These are phyloP conservation scores for Amylostereum areolatum DNA, from an alignment of 1,284 basidiomycete species.

Conservation along the genomic window DNA sequence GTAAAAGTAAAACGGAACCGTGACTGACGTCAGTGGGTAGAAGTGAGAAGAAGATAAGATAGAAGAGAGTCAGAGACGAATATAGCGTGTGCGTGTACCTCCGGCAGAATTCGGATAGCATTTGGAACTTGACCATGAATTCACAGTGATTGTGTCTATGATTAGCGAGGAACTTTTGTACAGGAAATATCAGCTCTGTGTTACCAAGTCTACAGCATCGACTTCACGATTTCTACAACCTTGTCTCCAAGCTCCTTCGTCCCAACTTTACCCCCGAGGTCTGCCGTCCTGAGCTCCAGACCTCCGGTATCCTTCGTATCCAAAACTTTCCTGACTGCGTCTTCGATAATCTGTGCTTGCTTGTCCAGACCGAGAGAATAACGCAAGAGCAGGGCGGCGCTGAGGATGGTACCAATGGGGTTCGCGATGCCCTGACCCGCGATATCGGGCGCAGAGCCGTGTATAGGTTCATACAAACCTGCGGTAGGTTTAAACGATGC, in stretches of 20 bases:
- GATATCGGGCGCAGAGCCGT: slow-evolving; percentile 95
- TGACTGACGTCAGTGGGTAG: no score
- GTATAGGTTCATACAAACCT: slow-evolving; percentile 96
- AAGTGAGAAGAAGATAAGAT: no score
- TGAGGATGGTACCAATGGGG: slow-evolving; percentile 96
- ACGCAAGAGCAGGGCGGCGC: slow-evolving; percentile 90
- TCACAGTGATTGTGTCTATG: not conserved
- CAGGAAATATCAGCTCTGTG: not conserved
- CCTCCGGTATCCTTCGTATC: slow-evolving; percentile 74
- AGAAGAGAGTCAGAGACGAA: no score
- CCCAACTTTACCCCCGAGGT: slow-evolving; percentile 77
- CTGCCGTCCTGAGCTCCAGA: slow-evolving; percentile 76
- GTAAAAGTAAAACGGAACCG: no score
- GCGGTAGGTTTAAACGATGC: slow-evolving; percentile 67
- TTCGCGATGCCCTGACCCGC: slow-evolving; percentile 95
- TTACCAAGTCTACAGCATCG: slow-evolving; percentile 40
- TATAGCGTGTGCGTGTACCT: no score
- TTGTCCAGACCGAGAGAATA: slow-evolving; percentile 89
- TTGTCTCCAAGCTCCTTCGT: slow-evolving; percentile 84
- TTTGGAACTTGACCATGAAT: no score
- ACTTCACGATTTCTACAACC: slow-evolving; percentile 74
- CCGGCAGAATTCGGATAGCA: no score
- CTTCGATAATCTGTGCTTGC: slow-evolving; percentile 82
- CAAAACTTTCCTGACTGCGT: slow-evolving; percentile 84
- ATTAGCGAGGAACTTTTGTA: not conserved